These are phyloP conservation scores for Ophiocordyceps unilateralis DNA, from an alignment of 2,329 filamentous ascomycete genomes.

Conservation along the genomic window DNA sequence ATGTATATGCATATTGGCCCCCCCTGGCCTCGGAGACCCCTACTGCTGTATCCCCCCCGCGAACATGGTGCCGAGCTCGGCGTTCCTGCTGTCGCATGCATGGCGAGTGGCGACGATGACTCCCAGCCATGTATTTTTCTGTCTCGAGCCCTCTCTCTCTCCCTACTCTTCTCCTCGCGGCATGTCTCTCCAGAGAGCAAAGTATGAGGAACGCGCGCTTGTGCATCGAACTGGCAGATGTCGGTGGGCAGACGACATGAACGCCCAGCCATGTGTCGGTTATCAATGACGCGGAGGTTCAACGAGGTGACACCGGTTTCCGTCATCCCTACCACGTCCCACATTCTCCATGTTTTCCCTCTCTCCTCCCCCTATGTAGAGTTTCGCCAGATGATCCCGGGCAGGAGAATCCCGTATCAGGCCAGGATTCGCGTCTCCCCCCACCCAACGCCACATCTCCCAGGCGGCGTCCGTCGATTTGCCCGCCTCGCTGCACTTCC, in stretches of 20 bases:
- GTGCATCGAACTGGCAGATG: not conserved
- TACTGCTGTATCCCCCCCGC: not conserved
- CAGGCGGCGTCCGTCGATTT: not conserved
- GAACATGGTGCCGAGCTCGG: not conserved
- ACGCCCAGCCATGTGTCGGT: not conserved
- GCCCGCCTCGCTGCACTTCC: not conserved
- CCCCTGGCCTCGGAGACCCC: not conserved
- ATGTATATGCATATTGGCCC: not conserved
- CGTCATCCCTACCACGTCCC: not conserved
- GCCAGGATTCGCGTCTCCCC: too few species aligned
- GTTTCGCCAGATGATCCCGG: too few species aligned
- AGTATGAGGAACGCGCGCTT: not conserved
- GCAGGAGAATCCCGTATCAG: too few species aligned
- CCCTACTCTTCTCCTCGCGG: not conserved
- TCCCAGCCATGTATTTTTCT: not conserved
- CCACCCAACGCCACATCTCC: not conserved
- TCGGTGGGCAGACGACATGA: not conserved
- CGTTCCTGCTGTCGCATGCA: not conserved
- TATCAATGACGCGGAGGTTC: not conserved
- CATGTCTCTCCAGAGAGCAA: not conserved
- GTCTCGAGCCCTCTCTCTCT: not conserved
- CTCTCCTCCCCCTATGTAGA: not conserved
- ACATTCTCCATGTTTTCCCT: not conserved
- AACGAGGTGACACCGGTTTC: not conserved
- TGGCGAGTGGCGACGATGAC: not conserved